Conservation (phyloP, 306 rosid species). For the Sesbania bispinosa region DNA sequence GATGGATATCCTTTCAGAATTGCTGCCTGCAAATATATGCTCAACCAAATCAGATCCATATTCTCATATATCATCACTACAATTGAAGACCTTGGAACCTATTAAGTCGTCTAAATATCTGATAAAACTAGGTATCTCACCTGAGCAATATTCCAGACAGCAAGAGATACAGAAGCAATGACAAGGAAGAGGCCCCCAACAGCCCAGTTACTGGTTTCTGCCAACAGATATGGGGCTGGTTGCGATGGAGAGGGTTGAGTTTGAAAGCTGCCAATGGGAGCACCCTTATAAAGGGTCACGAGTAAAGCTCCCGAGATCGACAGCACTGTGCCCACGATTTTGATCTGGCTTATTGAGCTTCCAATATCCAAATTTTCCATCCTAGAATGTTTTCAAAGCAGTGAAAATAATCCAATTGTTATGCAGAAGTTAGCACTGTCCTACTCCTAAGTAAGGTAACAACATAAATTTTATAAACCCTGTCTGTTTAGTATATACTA, state of each 20-base stretch:
- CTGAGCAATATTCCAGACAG: slow-evolving; percentile 54
- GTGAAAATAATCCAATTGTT: background rate
- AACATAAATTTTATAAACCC: background rate
- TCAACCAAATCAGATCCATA: slow-evolving; percentile 26
- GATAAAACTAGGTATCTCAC: slow-evolving; percentile 22
- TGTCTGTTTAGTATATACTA: background rate
- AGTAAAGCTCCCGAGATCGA: slow-evolving; percentile 49
- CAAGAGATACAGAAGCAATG: slow-evolving; percentile 36
- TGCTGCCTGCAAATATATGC: slow-evolving; percentile 44
- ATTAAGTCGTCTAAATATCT: background rate
- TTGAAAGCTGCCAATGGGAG: slow-evolving; percentile 22
- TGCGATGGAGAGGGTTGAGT: background rate
- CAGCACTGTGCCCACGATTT: slow-evolving; percentile 35
- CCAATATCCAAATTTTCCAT: slow-evolving; percentile 39
- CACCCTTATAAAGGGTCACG: slow-evolving; percentile 53
- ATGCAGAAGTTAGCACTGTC: background rate
- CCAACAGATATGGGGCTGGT: background rate
- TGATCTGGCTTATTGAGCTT: slow-evolving; percentile 42
- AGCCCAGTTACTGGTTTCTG: slow-evolving; percentile 45
- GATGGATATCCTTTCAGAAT: slow-evolving; percentile 57
- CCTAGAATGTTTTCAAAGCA: slow-evolving; percentile 26
- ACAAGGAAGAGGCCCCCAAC: slow-evolving; percentile 54
- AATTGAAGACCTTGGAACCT: background rate
- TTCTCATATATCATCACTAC: background rate
- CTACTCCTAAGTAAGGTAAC: background rate